These are phyloP conservation scores for Phoma sp. DNA, from an alignment of 2,329 filamentous ascomycete genomes.

Conservation along the genomic window DNA sequence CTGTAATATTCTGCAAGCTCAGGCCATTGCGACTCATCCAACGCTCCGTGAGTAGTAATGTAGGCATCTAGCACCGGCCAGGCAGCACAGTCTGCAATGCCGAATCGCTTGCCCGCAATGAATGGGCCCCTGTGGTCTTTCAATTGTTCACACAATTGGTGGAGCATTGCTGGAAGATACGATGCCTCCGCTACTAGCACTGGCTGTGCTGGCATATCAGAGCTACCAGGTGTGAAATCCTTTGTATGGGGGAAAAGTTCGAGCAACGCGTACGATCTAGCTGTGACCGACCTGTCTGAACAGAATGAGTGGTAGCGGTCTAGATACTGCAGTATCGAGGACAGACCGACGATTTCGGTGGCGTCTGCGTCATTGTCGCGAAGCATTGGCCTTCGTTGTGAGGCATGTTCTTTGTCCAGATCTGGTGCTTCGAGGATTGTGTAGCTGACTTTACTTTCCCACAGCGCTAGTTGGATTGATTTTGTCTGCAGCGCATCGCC, in stretches of 20 bases:
- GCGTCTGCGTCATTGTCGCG: constrained; percentile 44
- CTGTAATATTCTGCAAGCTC: constrained; percentile 35
- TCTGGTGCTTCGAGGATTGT: constrained; percentile 25
- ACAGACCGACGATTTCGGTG: constrained; percentile 36
- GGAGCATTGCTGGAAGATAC: constrained; percentile 24
- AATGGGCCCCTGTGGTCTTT: constrained; percentile 28
- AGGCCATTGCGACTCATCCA: constrained; percentile 28
- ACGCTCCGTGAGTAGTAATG: constrained; percentile 26
- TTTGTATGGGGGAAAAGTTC: constrained; percentile 18
- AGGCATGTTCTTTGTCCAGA: constrained; percentile 22
- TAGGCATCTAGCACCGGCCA: constrained; percentile 43
- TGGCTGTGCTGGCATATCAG: constrained; percentile 8
- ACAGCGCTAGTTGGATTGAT: constrained; percentile 43
- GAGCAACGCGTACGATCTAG: constrained; percentile 29
- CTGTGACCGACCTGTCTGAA: constrained; percentile 23
- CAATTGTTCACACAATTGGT: constrained; percentile 29
- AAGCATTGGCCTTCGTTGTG: constrained; percentile 33
- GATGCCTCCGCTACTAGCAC: background rate
- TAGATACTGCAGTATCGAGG: constrained; percentile 43
- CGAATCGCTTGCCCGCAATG: constrained; percentile 40
- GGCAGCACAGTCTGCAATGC: constrained; percentile 40
- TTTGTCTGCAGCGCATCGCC: constrained; percentile 37
- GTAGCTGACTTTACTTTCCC: constrained; percentile 29
- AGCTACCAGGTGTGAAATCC: constrained; percentile 26
- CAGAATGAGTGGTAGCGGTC: constrained; percentile 38